Evolutionary conservation across 2,329 filamentous ascomycete genomes (phyloP).

Genomic region (Aspergillus ochraceoroseus): DNA sequence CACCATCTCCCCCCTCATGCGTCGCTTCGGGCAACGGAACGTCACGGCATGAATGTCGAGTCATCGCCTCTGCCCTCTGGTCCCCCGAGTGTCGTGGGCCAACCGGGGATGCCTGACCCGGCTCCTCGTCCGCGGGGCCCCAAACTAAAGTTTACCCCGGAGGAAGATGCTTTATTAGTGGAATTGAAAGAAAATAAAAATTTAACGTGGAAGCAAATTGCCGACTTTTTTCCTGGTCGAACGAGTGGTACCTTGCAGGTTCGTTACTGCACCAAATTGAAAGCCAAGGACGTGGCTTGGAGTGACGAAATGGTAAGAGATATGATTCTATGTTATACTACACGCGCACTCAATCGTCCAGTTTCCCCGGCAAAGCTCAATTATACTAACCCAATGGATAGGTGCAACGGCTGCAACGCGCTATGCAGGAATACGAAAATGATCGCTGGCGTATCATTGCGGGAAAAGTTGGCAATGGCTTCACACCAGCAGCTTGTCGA

Average conservation of each 20-base stretch:
- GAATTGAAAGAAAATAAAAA: constrained; percentile 93
- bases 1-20: constrained; percentile 72
- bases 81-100: constrained; percentile 78
- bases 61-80: constrained; percentile 50
- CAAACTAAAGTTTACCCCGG: constrained; percentile 88
- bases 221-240: constrained; percentile 88
- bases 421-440: constrained; percentile 43
- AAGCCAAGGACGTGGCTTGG: constrained; percentile 90
- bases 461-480: constrained; percentile 83
- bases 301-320: constrained; percentile 76
- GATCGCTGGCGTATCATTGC: constrained; percentile 92
- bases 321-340: neutral
- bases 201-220: constrained; percentile 95
- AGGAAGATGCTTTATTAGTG: constrained; percentile 81
- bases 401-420: constrained; percentile 39
- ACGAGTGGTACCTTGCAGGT: constrained; percentile 89
- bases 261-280: constrained; percentile 89
- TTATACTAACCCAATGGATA: constrained; percentile 20
- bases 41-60: constrained; percentile 51
- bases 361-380: neutral
- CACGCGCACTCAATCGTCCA: too few relatives aligned
- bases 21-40: constrained; percentile 62
- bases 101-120: constrained; percentile 79
- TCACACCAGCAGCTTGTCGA: constrained; percentile 79
- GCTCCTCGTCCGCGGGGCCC: constrained; percentile 76